phyloP scores from a whole-genome alignment of 2,329 filamentous ascomycete species.

The Arthroderma sp. region DNA sequence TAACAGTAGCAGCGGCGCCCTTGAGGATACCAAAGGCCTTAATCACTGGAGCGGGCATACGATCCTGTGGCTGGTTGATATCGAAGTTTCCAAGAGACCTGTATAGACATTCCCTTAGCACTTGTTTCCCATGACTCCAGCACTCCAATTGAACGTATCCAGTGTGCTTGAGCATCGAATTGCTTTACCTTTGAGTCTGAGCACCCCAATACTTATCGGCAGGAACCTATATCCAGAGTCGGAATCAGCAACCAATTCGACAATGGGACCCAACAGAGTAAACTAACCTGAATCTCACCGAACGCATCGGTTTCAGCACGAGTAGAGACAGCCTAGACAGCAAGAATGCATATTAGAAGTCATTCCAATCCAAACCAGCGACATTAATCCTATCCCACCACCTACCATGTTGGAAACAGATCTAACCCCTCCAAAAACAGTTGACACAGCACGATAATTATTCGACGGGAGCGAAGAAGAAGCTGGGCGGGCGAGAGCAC shows the following conservation, averaged over 20 bases:
- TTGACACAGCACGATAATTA: background rate
- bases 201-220: constrained; percentile 97
- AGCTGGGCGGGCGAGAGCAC: background rate
- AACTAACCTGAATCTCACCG: constrained; percentile 67
- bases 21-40: constrained; percentile 94
- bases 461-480: background rate
- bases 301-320: constrained; percentile 95
- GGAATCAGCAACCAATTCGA: background rate
- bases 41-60: constrained; percentile 88
- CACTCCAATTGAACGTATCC: background rate
- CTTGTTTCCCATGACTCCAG: constrained; percentile 1
- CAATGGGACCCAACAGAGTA: background rate
- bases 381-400: background rate
- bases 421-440: background rate
- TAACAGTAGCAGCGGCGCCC: constrained; percentile 88
- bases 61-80: constrained; percentile 98
- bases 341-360: constrained; percentile 1
- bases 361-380: background rate
- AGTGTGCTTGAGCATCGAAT: background rate
- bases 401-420: too few species aligned
- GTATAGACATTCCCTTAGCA: constrained; percentile 1
- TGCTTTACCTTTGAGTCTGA: constrained; percentile 65
- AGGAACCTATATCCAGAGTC: constrained; percentile 43
- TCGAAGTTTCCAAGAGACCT: constrained; percentile 89
- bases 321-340: constrained; percentile 24